Evolutionary conservation across 768 basidiomycete genomes (phyloP), one percentile per base, ranked within the genome.

Genomic region (Rhodotorula graminis): DNA sequence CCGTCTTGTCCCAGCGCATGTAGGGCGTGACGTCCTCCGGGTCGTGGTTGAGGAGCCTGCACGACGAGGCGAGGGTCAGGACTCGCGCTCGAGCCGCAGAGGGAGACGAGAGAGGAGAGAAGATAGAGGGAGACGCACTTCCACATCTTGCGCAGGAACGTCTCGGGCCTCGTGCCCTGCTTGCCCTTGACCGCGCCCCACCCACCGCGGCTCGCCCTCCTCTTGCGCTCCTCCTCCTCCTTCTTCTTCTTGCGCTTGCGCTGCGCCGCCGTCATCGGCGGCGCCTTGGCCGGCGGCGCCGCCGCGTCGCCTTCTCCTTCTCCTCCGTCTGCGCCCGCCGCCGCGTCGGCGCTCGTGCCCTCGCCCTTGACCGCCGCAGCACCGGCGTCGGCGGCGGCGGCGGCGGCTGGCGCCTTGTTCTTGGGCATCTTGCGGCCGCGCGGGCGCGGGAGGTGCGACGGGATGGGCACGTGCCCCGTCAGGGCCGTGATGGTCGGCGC

Each of bases 141-240:
- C 71, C 71, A 72, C 37, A 72, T n/a, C 59, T 72, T 72, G 9
- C 55, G 55, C 50, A 72, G 42, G 55, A 72, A 72, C 61, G 71
- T 72, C 40, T 72, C 71, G 2, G 71, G 71, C 42, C 71, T n/a
- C 7, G 31, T 63, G 25, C 68, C 62, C 27, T 31, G 29, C 6
- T 25, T 31, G 5, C 71, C 71, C 8, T 49, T 44, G 23, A 40
- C 57, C 15, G 62, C 71, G 4, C 71, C 71, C 71, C 71, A 72
- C 9, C 71, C 71, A 6, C 71, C 71, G 8, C 71, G 40, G 7
- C 58, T 29, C 16, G 19, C 31, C 63, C 64, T 72, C 27, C 56
- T n/a, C 46, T 31, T 27, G 11, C 25, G 14, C 2, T 19, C 25
- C 49, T 37, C 58, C 16, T 61, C 50, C 29, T 25, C 42, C 16